Conservation (phyloP, 2,329 filamentous ascomycete species). For the Penicillium fuscoglaucum region DNA sequence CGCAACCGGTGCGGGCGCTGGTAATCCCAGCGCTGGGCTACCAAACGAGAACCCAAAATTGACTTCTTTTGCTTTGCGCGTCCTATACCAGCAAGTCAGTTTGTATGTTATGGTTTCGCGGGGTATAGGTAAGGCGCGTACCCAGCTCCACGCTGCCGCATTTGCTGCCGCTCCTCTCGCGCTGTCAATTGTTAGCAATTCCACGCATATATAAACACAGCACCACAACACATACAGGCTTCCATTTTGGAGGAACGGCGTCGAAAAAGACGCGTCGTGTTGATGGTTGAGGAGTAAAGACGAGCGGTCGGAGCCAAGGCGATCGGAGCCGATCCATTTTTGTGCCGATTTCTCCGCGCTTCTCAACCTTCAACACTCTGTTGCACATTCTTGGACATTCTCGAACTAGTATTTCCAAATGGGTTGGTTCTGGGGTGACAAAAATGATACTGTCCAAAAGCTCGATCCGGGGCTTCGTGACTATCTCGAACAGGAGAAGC, state of each 20-base stretch:
- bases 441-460: constrained; percentile 67
- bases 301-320: constrained; percentile 22
- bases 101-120: constrained; percentile 30
- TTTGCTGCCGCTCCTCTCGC: constrained; percentile 56
- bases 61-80: constrained; percentile 49
- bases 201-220: background rate
- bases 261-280: constrained; percentile 37
- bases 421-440: constrained; percentile 63
- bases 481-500: constrained; percentile 80
- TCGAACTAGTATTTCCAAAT: constrained; percentile 39
- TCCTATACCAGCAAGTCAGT: constrained; percentile 34
- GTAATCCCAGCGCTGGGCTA: constrained; percentile 24
- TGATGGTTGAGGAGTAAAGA: constrained; percentile 23
- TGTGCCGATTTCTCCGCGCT: constrained; percentile 28
- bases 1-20: constrained; percentile 29
- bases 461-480: constrained; percentile 82
- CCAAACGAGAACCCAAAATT: constrained; percentile 55
- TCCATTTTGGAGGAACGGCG: constrained; percentile 40
- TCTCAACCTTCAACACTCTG: background rate
- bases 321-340: constrained; percentile 29
- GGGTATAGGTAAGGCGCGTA: constrained; percentile 41
- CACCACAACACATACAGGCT: constrained; percentile 35
- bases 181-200: constrained; percentile 35
- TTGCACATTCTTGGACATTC: background rate
- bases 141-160: constrained; percentile 60